A percentile compares a stretch with the other conserved stretches of the same genome.
These are phyloP conservation scores for Tolypocladium cylindrosporum DNA, from an alignment of 2,329 filamentous ascomycete genomes.

Conservation along the genomic window DNA sequence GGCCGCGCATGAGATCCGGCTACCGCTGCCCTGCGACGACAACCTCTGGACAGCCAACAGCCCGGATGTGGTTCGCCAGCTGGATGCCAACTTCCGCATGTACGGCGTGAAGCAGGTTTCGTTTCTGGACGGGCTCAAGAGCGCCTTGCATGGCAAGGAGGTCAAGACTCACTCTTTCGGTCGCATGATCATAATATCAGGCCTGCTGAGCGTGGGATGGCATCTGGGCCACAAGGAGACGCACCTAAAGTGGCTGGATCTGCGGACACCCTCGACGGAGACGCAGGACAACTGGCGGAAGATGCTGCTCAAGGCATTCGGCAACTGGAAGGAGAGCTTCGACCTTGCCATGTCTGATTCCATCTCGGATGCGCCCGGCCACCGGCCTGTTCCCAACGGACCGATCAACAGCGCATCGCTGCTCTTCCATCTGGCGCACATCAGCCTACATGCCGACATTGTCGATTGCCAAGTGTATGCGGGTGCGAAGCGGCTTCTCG, in stretches of 20 bases:
- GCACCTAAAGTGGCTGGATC: constrained; percentile 70
- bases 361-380: constrained; percentile 22
- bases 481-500: constrained; percentile 65
- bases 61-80: constrained; percentile 63
- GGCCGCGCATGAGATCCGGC: constrained; percentile 80
- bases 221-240: constrained; percentile 82
- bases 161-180: constrained; percentile 84
- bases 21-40: constrained; percentile 82
- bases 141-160: constrained; percentile 68
- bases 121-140: constrained; percentile 78
- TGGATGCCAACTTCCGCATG: constrained; percentile 66
- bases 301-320: constrained; percentile 68
- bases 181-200: constrained; percentile 82
- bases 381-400: constrained; percentile 39
- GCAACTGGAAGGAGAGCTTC: constrained; percentile 80
- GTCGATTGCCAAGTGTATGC: constrained; percentile 86
- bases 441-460: constrained; percentile 82
- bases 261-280: constrained; percentile 50
- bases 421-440: constrained; percentile 77
- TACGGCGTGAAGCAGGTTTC: constrained; percentile 71
- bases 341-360: constrained; percentile 51
- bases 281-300: constrained; percentile 68
- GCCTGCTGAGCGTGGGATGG: constrained; percentile 83
- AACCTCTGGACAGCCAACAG: constrained; percentile 74
- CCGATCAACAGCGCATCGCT: constrained; percentile 73